Conservation (phyloP, 148 eudicot species). For the Fagopyrum homotropicum region DNA sequence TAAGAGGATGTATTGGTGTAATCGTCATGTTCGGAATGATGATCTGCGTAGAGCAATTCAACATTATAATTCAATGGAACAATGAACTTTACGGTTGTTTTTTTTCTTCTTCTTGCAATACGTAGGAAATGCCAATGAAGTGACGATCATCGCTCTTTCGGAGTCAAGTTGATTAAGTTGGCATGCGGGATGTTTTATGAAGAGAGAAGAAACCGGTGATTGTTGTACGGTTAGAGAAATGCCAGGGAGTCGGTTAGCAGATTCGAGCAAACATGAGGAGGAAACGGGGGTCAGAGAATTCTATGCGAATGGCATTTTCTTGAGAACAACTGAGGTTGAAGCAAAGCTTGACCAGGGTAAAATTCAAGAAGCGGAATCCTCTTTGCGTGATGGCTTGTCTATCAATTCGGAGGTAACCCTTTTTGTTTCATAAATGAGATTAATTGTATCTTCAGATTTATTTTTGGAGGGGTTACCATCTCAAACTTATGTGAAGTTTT, state of each 20-base stretch:
- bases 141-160: background rate
- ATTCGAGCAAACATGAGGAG: constrained; percentile 30
- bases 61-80: constrained; percentile 1
- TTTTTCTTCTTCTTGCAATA: background rate
- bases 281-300: constrained; percentile 47
- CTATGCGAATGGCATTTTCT: constrained; percentile 64
- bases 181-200: background rate
- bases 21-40: background rate
- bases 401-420: constrained; percentile 80
- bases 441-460: background rate
- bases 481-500: background rate
- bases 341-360: constrained; percentile 85
- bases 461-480: no score
- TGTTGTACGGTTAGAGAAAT: constrained; percentile 17
- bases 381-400: constrained; percentile 82
- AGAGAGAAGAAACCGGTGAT: background rate
- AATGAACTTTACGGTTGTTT: background rate
- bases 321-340: constrained; percentile 62
- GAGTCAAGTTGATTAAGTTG: constrained; percentile 9
- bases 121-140: background rate
- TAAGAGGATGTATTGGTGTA: no score
- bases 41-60: background rate
- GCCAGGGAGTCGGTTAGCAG: constrained; percentile 38
- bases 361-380: constrained; percentile 86
- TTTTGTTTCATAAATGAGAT: background rate